Percentiles rank a stretch among this genome's conserved stretches.
Evolutionary conservation across 805 yeast species (phyloP).

Genomic region (Yarrowia bubula): DNA sequence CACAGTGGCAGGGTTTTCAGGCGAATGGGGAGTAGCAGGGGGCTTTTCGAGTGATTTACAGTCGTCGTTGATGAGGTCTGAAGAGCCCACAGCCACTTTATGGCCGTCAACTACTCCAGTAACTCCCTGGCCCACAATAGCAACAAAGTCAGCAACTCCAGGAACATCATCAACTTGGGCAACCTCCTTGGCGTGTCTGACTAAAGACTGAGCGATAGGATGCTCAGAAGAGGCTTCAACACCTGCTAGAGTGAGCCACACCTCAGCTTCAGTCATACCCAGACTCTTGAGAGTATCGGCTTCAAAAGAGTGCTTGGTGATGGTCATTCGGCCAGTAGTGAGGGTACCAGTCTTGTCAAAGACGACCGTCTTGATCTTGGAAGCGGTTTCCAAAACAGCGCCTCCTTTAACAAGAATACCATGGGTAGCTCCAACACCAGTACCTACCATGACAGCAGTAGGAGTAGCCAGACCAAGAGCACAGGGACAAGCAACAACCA

Average conservation of each 20-base stretch:
- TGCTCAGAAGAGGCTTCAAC: slow-evolving; percentile 78
- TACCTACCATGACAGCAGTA: slow-evolving; percentile 98
- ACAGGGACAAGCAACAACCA: slow-evolving; percentile 98
- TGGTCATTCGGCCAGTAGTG: slow-evolving; percentile 77
- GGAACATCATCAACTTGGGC: slow-evolving; percentile 13
- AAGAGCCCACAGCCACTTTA: slow-evolving; percentile 55
- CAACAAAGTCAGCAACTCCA: slow-evolving; percentile 33
- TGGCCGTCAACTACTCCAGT: slow-evolving; percentile 36
- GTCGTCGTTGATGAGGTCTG: slow-evolving; percentile 28
- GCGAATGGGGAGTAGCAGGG: background rate
- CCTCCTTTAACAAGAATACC: slow-evolving; percentile 95
- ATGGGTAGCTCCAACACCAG: slow-evolving; percentile 88
- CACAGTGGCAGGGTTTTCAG: slow-evolving; percentile 41
- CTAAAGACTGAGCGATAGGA: slow-evolving; percentile 78
- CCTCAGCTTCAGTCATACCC: slow-evolving; percentile 34
- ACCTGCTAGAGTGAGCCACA: slow-evolving; percentile 57
- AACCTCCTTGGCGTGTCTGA: slow-evolving; percentile 39
- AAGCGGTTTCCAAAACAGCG: slow-evolving; percentile 74
- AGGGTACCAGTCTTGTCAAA: slow-evolving; percentile 97
- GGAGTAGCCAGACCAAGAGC: slow-evolving; percentile 97
- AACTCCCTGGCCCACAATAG: slow-evolving; percentile 40
- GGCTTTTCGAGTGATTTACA: background rate
- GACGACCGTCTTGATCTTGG: slow-evolving; percentile 59
- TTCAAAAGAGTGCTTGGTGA: slow-evolving; percentile 33
- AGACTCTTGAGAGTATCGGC: slow-evolving; percentile 6